Percentiles rank a stretch among this genome's conserved stretches.
Evolutionary conservation across 768 basidiomycete genomes (phyloP).

Genomic region (Boletus tomentosulus): DNA sequence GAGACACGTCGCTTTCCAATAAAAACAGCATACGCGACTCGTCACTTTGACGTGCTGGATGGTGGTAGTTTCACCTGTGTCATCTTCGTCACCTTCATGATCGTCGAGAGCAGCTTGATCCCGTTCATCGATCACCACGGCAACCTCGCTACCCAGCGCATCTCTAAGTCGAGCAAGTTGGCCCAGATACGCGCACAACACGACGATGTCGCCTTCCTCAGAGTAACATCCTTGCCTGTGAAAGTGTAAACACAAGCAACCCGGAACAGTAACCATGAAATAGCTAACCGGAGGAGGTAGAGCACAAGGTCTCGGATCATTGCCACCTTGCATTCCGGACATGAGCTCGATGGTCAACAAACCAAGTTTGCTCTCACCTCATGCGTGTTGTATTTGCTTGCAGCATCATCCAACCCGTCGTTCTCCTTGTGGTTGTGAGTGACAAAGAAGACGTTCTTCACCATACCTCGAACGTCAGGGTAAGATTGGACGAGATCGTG

Average conservation of each 20-base stretch:
- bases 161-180: constrained; percentile 45
- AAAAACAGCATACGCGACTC: constrained; percentile 39
- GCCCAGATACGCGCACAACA: constrained; percentile 51
- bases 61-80: constrained; percentile 19
- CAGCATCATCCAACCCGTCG: constrained; percentile 54
- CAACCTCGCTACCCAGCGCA: constrained; percentile 43
- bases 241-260: background rate
- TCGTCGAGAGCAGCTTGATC: constrained; percentile 60
- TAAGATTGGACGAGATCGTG: constrained; percentile 49
- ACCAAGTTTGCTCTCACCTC: constrained; percentile 54
- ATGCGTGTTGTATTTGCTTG: constrained; percentile 61
- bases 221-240: constrained; percentile 46
- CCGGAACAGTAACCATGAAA: background rate
- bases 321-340: constrained; percentile 25
- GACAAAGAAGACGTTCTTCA: constrained; percentile 64
- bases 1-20: background rate
- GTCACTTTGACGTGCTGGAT: constrained; percentile 51
- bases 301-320: constrained; percentile 53
- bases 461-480: constrained; percentile 57
- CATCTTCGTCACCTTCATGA: constrained; percentile 41
- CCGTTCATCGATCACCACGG: constrained; percentile 64
- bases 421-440: constrained; percentile 60
- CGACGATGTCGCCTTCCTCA: constrained; percentile 46
- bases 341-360: background rate
- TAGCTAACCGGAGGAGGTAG: constrained; percentile 41